A percentile compares a stretch with the other conserved stretches of the same genome.
phyloP scores from a whole-genome alignment of 805 yeast species.

The Scheffersomyces coipomensis region DNA sequence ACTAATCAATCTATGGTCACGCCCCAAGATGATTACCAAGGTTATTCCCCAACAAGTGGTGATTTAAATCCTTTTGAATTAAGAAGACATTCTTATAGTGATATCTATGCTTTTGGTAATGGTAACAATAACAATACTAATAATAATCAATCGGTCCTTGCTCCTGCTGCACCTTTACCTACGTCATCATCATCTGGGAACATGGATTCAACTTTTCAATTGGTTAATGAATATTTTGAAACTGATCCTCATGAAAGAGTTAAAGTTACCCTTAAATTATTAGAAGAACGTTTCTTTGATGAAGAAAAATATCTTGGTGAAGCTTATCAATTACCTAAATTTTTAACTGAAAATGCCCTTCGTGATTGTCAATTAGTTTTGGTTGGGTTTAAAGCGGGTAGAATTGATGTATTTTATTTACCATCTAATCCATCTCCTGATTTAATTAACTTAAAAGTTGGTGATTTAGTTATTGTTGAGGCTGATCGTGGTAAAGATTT shows the following conservation, averaged over 20 bases:
- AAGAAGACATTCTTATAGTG: constrained; percentile 13
- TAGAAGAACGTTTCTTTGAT: constrained; percentile 25
- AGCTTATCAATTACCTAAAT: constrained; percentile 32
- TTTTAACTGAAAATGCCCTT: constrained; percentile 36
- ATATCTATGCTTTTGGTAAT: constrained; percentile 1
- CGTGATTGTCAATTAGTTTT: constrained; percentile 46
- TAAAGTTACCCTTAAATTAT: constrained; percentile 27
- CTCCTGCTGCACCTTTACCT: neutral
- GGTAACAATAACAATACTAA: constrained; percentile 1
- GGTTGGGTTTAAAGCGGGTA: constrained; percentile 75
- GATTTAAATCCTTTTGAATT: neutral
- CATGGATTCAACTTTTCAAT: constrained; percentile 9
- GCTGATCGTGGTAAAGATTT: constrained; percentile 82
- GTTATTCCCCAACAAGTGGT: neutral
- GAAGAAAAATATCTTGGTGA: constrained; percentile 29
- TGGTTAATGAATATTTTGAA: constrained; percentile 34
- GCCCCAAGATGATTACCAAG: neutral
- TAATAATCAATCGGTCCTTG: neutral
- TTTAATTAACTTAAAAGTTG: constrained; percentile 37
- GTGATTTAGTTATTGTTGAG: constrained; percentile 77
- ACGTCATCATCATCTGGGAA: neutral
- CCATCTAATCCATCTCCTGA: constrained; percentile 25
- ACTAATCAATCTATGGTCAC: constrained; percentile 5
- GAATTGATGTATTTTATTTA: constrained; percentile 74
- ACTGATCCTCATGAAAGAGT: constrained; percentile 39